Evolutionary conservation across 192 early-diverging fungal genomes (phyloP).

Genomic region (Coemansia sp.): DNA sequence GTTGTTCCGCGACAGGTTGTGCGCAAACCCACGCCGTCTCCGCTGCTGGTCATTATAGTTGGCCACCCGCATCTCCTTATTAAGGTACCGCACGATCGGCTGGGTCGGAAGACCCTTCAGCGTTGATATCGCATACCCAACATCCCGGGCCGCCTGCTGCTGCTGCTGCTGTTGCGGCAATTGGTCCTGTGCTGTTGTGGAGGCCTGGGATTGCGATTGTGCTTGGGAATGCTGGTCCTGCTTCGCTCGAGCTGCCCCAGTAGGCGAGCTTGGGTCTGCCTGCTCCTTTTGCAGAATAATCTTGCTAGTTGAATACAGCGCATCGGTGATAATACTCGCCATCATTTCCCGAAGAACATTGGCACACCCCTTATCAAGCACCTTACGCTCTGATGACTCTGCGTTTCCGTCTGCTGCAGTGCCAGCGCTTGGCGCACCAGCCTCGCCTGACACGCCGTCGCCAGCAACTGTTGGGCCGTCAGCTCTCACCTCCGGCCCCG

Average conservation of each 20-base stretch:
- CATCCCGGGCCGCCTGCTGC: conserved; percentile 15
- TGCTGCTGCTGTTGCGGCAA: neutral
- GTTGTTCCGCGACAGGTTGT: conserved; percentile 46
- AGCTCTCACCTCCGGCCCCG: neutral
- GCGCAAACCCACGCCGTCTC: conserved; percentile 38
- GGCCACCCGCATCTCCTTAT: conserved; percentile 43
- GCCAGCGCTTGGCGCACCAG: neutral
- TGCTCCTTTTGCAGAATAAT: conserved; percentile 28
- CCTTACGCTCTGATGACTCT: conserved; percentile 1
- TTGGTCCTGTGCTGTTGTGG: too few relatives aligned
- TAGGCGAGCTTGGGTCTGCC: conserved; percentile 20
- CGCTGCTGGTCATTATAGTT: conserved; percentile 22
- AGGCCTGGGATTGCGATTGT: too few relatives aligned
- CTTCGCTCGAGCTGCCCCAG: conserved; percentile 14
- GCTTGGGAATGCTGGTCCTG: conserved; percentile 7
- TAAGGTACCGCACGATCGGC: conserved; percentile 49
- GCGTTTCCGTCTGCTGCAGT: neutral
- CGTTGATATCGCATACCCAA: conserved; percentile 40
- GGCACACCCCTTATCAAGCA: conserved; percentile 21
- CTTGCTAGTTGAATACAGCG: conserved; percentile 45
- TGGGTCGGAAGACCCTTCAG: conserved; percentile 54
- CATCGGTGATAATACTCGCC: conserved; percentile 47
- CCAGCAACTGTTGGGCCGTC: neutral
- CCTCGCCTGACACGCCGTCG: neutral
- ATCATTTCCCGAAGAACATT: conserved; percentile 41